Evolutionary conservation across 73 alveolate species (phyloP).

Genomic region (Tetrahymena thermophila): DNA sequence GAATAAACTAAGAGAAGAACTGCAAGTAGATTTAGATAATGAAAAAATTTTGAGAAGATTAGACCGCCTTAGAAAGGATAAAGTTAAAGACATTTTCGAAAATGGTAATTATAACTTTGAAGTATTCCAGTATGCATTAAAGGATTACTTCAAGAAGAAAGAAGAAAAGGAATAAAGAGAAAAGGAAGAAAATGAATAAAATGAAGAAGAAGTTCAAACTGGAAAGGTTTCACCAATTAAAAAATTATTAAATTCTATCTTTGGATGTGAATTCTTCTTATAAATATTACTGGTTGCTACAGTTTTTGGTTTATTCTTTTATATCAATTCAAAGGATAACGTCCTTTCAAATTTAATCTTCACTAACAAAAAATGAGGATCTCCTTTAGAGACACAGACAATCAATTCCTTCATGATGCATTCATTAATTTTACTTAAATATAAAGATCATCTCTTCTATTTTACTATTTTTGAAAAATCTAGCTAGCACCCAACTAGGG

Average conservation of each 20-base stretch:
- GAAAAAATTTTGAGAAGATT: constrained; percentile 27
- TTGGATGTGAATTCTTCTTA: background rate
- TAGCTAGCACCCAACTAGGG: no score
- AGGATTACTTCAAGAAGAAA: constrained; percentile 39
- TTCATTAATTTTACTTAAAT: no score
- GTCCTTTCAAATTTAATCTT: background rate
- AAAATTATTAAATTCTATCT: background rate
- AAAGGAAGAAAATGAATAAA: constrained; percentile 11
- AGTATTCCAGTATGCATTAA: constrained; percentile 42
- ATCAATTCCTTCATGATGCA: background rate
- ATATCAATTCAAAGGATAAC: background rate
- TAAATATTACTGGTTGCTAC: background rate
- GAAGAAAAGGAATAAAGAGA: constrained; percentile 43
- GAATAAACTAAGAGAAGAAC: constrained; percentile 5
- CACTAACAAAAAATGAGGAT: background rate
- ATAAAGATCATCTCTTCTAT: no score
- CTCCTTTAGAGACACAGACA: background rate
- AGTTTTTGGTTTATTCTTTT: background rate
- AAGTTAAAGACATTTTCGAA: constrained; percentile 37
- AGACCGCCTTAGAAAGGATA: constrained; percentile 18
- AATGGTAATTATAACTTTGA: constrained; percentile 40
- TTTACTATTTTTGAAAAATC: no score
- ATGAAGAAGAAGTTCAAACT: background rate
- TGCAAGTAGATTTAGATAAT: constrained; percentile 6
- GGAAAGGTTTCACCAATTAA: background rate